These are phyloP conservation scores for Lactarius evosmus DNA, from an alignment of 768 basidiomycete genomes.

Conservation along the genomic window DNA sequence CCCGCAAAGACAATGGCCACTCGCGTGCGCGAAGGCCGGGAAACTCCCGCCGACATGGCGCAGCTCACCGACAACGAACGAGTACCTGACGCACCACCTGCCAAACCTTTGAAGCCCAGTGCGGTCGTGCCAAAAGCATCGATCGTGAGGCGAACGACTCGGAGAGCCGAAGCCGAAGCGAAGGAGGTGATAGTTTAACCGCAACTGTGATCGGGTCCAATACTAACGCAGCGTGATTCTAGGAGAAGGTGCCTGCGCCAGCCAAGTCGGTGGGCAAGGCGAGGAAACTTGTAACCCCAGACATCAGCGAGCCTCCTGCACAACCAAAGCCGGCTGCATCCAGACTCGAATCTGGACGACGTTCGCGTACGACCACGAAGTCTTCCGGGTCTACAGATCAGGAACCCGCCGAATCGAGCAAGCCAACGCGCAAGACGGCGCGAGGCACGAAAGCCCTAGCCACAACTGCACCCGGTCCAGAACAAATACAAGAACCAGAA, in stretches of 20 bases:
- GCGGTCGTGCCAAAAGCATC: slow-evolving; percentile 15
- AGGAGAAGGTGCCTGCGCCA: not conserved
- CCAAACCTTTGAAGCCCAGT: slow-evolving; percentile 6
- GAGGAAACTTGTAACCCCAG: slow-evolving; percentile 16
- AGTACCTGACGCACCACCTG: slow-evolving; percentile 11
- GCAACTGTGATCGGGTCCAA: not conserved
- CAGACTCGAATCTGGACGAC: slow-evolving; percentile 25
- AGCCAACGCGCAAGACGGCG: slow-evolving; percentile 17
- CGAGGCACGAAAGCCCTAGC: slow-evolving; percentile 15
- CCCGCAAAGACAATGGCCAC: not conserved
- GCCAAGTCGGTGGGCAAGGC: slow-evolving; percentile 4
- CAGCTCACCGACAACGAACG: slow-evolving; percentile 24
- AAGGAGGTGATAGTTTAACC: slow-evolving; percentile 27
- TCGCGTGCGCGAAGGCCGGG: slow-evolving; percentile 3
- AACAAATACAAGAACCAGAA: slow-evolving; percentile 12
- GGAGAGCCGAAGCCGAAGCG: slow-evolving; percentile 27
- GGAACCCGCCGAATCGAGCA: slow-evolving; percentile 17
- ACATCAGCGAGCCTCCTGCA: slow-evolving; percentile 16
- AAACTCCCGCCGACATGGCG: slow-evolving; percentile 13
- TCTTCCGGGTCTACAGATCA: slow-evolving; percentile 25
- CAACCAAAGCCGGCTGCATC: slow-evolving; percentile 1
- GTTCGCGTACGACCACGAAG: slow-evolving; percentile 31
- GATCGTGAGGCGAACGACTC: slow-evolving; percentile 27
- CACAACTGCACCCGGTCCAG: slow-evolving; percentile 22
- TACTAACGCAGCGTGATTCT: not conserved